These are phyloP conservation scores for Bruguiera sexangula DNA, from an alignment of 345 rosid genomes.

Conservation along the genomic window DNA sequence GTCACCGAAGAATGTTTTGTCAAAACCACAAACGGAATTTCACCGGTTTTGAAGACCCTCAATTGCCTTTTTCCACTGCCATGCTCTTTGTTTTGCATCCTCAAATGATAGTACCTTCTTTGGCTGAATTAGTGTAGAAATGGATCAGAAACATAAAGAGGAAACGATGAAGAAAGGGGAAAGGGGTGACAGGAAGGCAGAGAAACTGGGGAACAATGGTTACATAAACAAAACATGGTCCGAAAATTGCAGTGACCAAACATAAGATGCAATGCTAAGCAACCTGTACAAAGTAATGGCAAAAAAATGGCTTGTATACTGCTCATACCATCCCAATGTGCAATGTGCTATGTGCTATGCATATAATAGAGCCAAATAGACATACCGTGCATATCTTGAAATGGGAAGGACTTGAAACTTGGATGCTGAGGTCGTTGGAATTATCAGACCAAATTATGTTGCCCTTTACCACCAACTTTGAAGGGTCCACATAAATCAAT, in stretches of 20 bases:
- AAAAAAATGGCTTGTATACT: no score
- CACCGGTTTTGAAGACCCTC: slow-evolving; percentile 86
- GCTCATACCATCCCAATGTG: background rate
- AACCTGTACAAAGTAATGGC: background rate
- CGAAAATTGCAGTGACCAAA: no score
- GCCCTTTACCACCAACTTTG: slow-evolving; percentile 77
- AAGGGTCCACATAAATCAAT: slow-evolving; percentile 80
- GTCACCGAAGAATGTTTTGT: slow-evolving; percentile 25
- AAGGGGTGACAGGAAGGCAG: no score
- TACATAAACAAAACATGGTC: no score
- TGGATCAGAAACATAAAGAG: slow-evolving; percentile 10
- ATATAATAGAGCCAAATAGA: slow-evolving; percentile 2
- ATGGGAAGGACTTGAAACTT: slow-evolving; percentile 69
- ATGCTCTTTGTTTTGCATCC: slow-evolving; percentile 86
- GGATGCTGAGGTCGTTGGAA: slow-evolving; percentile 76
- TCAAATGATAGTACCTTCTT: slow-evolving; percentile 93
- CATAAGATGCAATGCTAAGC: slow-evolving; percentile 6
- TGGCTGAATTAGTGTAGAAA: slow-evolving; percentile 51
- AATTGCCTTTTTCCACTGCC: slow-evolving; percentile 91
- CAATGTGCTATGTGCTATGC: background rate
- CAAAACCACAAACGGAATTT: slow-evolving; percentile 19
- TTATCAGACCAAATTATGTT: slow-evolving; percentile 88
- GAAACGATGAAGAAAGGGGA: background rate
- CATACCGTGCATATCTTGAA: slow-evolving; percentile 92
- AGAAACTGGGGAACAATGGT: no score